Base-by-base conservation (phyloP, 441 rosid genomes). In the Biscutella auriculata region DNA sequence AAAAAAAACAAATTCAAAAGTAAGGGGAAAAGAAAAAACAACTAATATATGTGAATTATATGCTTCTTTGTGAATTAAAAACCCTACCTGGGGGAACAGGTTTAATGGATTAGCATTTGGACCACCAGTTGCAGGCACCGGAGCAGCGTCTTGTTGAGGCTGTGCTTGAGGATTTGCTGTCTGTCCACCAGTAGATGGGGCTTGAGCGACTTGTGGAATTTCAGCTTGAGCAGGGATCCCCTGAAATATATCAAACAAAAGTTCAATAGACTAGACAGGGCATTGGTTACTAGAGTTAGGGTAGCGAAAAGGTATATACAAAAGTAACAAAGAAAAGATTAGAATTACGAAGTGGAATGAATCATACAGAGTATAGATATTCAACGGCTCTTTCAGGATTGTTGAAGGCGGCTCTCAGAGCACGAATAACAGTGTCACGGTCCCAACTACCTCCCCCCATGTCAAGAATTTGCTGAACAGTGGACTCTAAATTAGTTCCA, bases 211-310 rank as follows among this genome's bases (percentile, higher is more conserved):
- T 6, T 79, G 65, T 6, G 82, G 83, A 67, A 68, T 69, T 63
- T 68, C 93, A 65, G 87, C 76, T 77, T 76, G 89, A 67, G 79
- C 84, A 55, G 95, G 95, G 46, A 87, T 87, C 1, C 95, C 95
- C 73, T 69, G 57, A 51, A 56, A 15, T 27, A 14, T 26, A 27
- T 25, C 14, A 25, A 49, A 17, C 47, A 15, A 42, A 35, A 32
- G 11, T 29, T 47, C 5, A 47, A 28, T 10, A 53, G 5, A 30
- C 35, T 36, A 33, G 10, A 35, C 15, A 10, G 19, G 33, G 5
- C 5, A 51, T 26, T 30, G 28, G 33, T 10, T 23, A 25, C 26
- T 10, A 34, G 35, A 23, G 19, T 49, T 53, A 12, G 15, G 46
- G 12, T 35, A 63, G 52, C 9, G 10, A 28, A 49, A 35, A 46